Percentiles rank a stretch among this genome's conserved stretches.
These are phyloP conservation scores for Didymella keratinophila DNA, from an alignment of 2,329 filamentous ascomycete genomes.

Conservation along the genomic window DNA sequence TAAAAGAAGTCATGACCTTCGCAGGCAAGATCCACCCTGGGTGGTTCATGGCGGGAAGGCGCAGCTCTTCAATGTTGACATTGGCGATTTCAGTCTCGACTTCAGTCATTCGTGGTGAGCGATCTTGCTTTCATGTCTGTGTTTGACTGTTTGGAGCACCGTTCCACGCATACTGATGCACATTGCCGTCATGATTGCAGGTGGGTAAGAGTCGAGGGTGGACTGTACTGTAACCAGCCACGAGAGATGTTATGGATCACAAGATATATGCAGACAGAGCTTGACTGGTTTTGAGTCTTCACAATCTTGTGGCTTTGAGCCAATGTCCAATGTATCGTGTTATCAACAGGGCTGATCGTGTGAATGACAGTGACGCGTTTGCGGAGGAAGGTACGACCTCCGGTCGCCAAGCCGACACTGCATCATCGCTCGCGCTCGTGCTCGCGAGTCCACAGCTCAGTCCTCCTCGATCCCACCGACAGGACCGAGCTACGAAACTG, in stretches of 20 bases:
- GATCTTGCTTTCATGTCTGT: too few relatives aligned
- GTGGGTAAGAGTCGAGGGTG: not conserved
- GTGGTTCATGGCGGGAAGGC: not conserved
- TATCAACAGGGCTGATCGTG: not conserved
- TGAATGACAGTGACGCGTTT: not conserved
- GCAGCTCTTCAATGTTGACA: not conserved
- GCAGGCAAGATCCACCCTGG: not conserved
- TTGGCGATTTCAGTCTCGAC: not conserved
- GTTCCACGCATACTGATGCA: not conserved
- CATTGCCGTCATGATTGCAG: not conserved
- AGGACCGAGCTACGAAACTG: not conserved
- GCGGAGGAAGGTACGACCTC: conserved; percentile 17
- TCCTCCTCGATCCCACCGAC: not conserved
- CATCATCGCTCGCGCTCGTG: conserved; percentile 20
- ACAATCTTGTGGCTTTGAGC: not conserved
- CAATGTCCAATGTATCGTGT: not conserved
- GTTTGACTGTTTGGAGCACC: not conserved
- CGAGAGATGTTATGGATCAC: not conserved
- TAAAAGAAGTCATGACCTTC: conserved; percentile 10
- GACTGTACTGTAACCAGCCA: not conserved
- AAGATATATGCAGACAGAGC: not conserved
- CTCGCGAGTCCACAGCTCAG: conserved; percentile 3
- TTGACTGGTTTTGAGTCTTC: not conserved
- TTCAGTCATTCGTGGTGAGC: not conserved
- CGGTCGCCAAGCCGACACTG: conserved; percentile 13